Percentiles rank a stretch among this genome's conserved stretches.
Conservation (phyloP, 2,329 filamentous ascomycete genomes). For the Annulohypoxylon truncatum region DNA sequence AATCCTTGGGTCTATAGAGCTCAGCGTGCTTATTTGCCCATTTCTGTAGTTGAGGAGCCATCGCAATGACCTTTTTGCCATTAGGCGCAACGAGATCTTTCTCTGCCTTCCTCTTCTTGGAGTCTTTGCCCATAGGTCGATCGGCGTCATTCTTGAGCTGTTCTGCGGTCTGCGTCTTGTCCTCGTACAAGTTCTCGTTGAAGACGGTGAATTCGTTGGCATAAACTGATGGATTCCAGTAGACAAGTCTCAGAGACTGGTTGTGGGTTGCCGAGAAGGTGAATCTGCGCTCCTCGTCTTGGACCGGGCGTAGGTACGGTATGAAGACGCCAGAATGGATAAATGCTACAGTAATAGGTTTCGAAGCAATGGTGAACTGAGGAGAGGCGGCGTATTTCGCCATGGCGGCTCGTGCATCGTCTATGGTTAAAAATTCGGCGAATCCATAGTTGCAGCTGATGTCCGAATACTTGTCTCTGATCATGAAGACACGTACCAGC, state of each 20-base stretch:
- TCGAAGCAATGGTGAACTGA: conserved; percentile 81
- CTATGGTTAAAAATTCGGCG: conserved; percentile 81
- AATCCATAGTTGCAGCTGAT: conserved; percentile 86
- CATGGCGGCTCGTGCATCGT: conserved; percentile 80
- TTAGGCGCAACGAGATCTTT: conserved; percentile 53
- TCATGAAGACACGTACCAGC: conserved; percentile 80
- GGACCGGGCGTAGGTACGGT: conserved; percentile 71
- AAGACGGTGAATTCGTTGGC: conserved; percentile 72
- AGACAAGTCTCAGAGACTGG: conserved; percentile 73
- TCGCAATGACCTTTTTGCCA: conserved; percentile 64
- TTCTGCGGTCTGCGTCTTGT: conserved; percentile 54
- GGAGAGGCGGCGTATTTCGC: conserved; percentile 77
- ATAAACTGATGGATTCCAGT: conserved; percentile 81
- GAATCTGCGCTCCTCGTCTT: conserved; percentile 67
- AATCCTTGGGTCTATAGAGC: conserved; percentile 65
- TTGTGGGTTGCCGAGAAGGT: conserved; percentile 79
- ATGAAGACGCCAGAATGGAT: conserved; percentile 90
- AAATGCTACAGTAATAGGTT: conserved; percentile 76
- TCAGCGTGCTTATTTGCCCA: conserved; percentile 79
- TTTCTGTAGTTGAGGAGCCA: conserved; percentile 74
- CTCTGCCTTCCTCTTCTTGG: conserved; percentile 61
- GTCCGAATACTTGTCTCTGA: conserved; percentile 76
- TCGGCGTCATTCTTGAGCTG: conserved; percentile 52
- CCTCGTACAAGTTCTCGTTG: conserved; percentile 58
- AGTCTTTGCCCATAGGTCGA: conserved; percentile 47